Base-by-base conservation (phyloP, 148 eudicot species). In the Silene latifolia region DNA sequence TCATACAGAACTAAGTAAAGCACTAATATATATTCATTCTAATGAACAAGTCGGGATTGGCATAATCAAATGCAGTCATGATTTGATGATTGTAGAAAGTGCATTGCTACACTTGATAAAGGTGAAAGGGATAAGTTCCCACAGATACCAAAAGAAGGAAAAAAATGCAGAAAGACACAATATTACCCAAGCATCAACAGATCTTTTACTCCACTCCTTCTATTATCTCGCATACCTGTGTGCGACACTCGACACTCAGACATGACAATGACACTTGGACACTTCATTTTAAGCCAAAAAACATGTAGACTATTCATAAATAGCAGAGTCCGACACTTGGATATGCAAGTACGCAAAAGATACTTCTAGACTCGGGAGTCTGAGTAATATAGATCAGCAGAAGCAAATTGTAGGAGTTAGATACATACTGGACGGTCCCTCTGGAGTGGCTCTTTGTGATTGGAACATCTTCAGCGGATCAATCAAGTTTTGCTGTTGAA, bases 401-500 rank as follows among this genome's bases (percentile, higher is more conserved):
- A 29, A 0, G 53, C 27, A 69, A 70, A n/a, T 39, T 27, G 18
- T 21, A 13, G 77, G 59, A 74, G 64, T 18, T 42, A 80, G 78
- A 58, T 27, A 83, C 93, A 81, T 87, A 95, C 98, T 83, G 35
- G 93, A 83, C 78, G 98, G 86, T 17, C 85, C 93, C 65, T 95
- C 98, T 19, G 86, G 79, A 71, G 85, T 83, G 56, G 81, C 83
- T 81, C 97, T 88, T 80, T 88, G 96, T 29, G 93, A 73, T 76
- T 87, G 98, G 77, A 85, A 83, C 61, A 90, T 91, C 81, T 94
- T 92, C 82, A 90, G 98, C 74, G 87, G 98, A 82, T 95, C 98
- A 72, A 82, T 79, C 65, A 86, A 60, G 81, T 82, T 88, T 74
- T 85, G 98, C 48, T 89, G 88, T 76, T 87, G 97, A 82, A 88